phyloP scores from a whole-genome alignment of 805 yeast genomes.

The Barnettozyma vustinii region DNA sequence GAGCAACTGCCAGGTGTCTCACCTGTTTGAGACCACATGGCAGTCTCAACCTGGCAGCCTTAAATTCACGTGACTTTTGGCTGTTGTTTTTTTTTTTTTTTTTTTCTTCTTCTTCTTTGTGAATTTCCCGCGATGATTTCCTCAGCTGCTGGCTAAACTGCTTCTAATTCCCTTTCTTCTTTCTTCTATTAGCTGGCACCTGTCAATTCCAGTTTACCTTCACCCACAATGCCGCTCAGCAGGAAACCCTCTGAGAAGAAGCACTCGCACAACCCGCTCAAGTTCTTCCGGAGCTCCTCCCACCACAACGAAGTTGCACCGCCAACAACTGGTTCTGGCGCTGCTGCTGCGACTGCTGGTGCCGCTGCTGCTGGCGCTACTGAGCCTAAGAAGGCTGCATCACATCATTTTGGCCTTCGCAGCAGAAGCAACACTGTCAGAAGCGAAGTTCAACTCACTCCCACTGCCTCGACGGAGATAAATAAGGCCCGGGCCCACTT shows the following conservation, averaged over 20 bases:
- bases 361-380: neutral
- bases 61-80: neutral
- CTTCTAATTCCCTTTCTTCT: neutral
- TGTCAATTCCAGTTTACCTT: too few species aligned
- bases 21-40: too few species aligned
- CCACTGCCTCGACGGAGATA: neutral
- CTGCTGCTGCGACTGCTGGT: neutral
- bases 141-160: neutral
- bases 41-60: neutral
- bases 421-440: conserved; percentile 6
- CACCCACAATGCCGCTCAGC: conserved; percentile 3
- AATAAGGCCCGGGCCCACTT: conserved; percentile 3
- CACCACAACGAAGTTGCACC: neutral
- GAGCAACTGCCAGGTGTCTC: too few species aligned
- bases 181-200: neutral
- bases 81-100: neutral
- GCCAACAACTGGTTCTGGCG: neutral
- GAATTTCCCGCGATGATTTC: neutral
- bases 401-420: conserved; percentile 5
- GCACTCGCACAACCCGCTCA: conserved; percentile 8
- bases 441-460: neutral
- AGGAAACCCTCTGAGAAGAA: conserved; percentile 7
- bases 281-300: conserved; percentile 7
- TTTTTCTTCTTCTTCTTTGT: neutral
- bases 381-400: conserved; percentile 2